A percentile compares a stretch with the other conserved stretches of the same genome.
These are phyloP conservation scores for Metroxylon sagu DNA, from an alignment of 176 grass and related monocot genomes.

Conservation along the genomic window DNA sequence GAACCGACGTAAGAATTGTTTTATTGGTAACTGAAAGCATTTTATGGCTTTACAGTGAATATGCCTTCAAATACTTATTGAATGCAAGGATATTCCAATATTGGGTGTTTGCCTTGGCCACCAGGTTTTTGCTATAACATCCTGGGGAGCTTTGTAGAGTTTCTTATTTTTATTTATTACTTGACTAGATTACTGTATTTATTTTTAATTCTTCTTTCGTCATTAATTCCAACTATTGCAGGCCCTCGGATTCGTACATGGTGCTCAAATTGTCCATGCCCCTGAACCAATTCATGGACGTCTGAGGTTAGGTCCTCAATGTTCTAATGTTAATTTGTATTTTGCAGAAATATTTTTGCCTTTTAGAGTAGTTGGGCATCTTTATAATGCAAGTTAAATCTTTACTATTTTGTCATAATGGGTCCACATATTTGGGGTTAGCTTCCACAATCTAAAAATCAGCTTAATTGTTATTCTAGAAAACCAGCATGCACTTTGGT, in stretches of 20 bases:
- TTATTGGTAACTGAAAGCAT: background rate
- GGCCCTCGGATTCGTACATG: slow-evolving; percentile 86
- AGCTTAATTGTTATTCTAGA: no score
- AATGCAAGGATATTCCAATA: slow-evolving; percentile 79
- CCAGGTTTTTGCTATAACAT: slow-evolving; percentile 33
- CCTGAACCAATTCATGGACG: slow-evolving; percentile 86
- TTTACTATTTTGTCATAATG: no score
- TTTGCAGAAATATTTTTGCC: no score
- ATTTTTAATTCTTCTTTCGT: background rate
- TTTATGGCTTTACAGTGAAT: slow-evolving; percentile 34
- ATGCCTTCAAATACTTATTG: slow-evolving; percentile 58
- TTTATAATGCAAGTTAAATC: no score
- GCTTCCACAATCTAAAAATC: no score
- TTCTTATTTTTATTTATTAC: no score
- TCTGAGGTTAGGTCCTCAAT: slow-evolving; percentile 44
- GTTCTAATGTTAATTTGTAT: background rate
- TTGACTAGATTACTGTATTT: background rate
- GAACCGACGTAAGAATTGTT: no score
- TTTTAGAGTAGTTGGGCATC: no score
- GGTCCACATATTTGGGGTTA: no score
- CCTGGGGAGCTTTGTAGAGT: no score
- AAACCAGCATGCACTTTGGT: no score
- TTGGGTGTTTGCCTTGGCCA: slow-evolving; percentile 96
- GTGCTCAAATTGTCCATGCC: slow-evolving; percentile 69
- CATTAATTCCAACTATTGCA: slow-evolving; percentile 20